These are phyloP conservation scores for Clonostachys byssicola DNA, from an alignment of 2,329 filamentous ascomycete species.

Conservation along the genomic window DNA sequence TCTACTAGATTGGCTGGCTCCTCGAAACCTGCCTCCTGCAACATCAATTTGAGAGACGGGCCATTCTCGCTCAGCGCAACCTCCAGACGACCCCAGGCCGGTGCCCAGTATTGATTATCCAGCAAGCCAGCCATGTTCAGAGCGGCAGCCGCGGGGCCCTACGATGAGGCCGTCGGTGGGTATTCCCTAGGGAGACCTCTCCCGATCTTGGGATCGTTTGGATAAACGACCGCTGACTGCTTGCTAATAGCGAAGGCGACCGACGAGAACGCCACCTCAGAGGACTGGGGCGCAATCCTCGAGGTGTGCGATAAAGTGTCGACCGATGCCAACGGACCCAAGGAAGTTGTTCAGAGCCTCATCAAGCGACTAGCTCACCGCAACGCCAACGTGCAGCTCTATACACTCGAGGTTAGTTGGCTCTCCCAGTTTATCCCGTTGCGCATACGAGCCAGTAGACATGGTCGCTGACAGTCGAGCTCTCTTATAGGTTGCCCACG, in stretches of 20 bases:
- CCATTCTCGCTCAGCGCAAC: no score
- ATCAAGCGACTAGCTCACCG: conserved; percentile 90
- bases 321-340: conserved; percentile 55
- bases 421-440: background rate
- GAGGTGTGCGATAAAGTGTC: conserved; percentile 59
- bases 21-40: no score
- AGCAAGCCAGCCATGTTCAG: conserved; percentile 45
- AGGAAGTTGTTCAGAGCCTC: conserved; percentile 83
- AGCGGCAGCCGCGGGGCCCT: conserved; percentile 52
- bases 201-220: conserved; percentile 8
- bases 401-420: conserved; percentile 72
- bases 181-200: conserved; percentile 8
- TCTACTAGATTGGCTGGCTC: no score
- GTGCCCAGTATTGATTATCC: no score
- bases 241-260: conserved; percentile 64
- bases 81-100: no score
- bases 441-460: no score
- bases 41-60: no score
- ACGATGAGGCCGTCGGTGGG: conserved; percentile 57
- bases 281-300: conserved; percentile 65
- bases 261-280: conserved; percentile 91
- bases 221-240: background rate
- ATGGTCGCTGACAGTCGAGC: no score
- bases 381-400: conserved; percentile 94
- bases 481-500: conserved; percentile 69